Conservation (phyloP, 208 protist genomes). For the Trypanosoma grayi region DNA sequence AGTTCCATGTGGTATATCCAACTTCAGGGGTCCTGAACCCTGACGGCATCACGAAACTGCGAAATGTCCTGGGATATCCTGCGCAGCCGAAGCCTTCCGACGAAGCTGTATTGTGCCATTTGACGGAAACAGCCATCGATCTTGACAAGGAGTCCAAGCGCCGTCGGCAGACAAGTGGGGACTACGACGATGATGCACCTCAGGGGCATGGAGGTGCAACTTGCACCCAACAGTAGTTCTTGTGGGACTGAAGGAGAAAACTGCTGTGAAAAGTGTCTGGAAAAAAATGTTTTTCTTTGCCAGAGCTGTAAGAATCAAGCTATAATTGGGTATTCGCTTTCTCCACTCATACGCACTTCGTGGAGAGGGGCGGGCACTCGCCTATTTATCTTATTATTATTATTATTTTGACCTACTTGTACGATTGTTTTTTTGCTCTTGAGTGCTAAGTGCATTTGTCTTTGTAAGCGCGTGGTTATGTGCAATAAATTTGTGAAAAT, state of each 20-base stretch:
- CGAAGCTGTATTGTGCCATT: constrained; percentile 48
- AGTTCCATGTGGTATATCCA: constrained; percentile 92
- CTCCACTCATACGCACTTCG: neutral
- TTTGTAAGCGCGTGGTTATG: no score
- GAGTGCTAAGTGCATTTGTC: no score
- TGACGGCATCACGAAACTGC: constrained; percentile 42
- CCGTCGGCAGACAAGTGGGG: constrained; percentile 49
- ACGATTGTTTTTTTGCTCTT: no score
- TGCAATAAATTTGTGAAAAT: neutral
- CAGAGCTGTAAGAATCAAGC: neutral
- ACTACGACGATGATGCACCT: constrained; percentile 53
- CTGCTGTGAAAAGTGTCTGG: neutral
- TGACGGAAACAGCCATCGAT: constrained; percentile 72
- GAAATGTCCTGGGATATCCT: constrained; percentile 76
- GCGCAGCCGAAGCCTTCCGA: constrained; percentile 24
- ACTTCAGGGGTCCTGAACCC: constrained; percentile 4
- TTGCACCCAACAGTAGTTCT: constrained; percentile 73
- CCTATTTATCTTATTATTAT: constrained; percentile 12
- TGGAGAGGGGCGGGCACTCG: neutral
- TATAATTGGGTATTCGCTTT: neutral
- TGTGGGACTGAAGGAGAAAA: constrained; percentile 2
- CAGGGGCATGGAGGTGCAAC: constrained; percentile 55
- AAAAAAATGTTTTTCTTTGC: constrained; percentile 12
- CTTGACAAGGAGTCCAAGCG: constrained; percentile 74
- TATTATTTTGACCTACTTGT: no score